Percentiles rank a stretch among this genome's conserved stretches.
These are phyloP conservation scores for Jacaranda copaia DNA, from an alignment of 257 asterid genomes.

Conservation along the genomic window DNA sequence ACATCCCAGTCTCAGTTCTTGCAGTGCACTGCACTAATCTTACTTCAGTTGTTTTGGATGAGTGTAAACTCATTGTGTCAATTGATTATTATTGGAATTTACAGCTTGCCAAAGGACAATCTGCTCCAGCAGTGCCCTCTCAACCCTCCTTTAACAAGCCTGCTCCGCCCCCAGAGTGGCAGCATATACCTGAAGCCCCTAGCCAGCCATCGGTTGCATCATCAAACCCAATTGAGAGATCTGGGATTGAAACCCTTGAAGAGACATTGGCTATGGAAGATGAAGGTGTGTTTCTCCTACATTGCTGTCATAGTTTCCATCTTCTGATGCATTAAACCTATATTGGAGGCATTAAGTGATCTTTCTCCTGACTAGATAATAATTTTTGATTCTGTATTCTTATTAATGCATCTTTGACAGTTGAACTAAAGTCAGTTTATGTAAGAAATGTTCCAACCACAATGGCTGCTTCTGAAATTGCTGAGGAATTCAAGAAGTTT, in stretches of 20 bases:
- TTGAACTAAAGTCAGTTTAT: slow-evolving; percentile 89
- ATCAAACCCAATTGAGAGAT: slow-evolving; percentile 58
- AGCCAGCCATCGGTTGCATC: slow-evolving; percentile 57
- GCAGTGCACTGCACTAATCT: slow-evolving; percentile 10
- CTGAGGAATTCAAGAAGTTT: slow-evolving; percentile 91
- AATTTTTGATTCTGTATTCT: slow-evolving; percentile 21
- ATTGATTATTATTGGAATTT: slow-evolving; percentile 38
- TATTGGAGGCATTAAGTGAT: slow-evolving; percentile 1
- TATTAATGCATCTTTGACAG: slow-evolving; percentile 47
- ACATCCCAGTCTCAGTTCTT: slow-evolving; percentile 29
- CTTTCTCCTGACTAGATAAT: not conserved
- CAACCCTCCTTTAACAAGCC: slow-evolving; percentile 56
- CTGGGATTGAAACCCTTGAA: slow-evolving; percentile 62
- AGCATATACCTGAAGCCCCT: slow-evolving; percentile 59
- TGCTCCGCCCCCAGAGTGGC: slow-evolving; percentile 66
- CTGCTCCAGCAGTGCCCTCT: slow-evolving; percentile 53
- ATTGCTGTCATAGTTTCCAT: slow-evolving; percentile 22
- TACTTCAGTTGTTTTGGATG: slow-evolving; percentile 8
- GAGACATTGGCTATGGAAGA: slow-evolving; percentile 76
- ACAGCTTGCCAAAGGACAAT: slow-evolving; percentile 79
- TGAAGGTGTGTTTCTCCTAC: slow-evolving; percentile 59
- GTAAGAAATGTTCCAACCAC: slow-evolving; percentile 94
- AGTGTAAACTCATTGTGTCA: slow-evolving; percentile 29
- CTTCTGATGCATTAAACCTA: slow-evolving; percentile 12
- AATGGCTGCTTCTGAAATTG: slow-evolving; percentile 89